These are phyloP conservation scores for Talaromyces ruber DNA, from an alignment of 495 filamentous ascomycete species.

Conservation along the genomic window DNA sequence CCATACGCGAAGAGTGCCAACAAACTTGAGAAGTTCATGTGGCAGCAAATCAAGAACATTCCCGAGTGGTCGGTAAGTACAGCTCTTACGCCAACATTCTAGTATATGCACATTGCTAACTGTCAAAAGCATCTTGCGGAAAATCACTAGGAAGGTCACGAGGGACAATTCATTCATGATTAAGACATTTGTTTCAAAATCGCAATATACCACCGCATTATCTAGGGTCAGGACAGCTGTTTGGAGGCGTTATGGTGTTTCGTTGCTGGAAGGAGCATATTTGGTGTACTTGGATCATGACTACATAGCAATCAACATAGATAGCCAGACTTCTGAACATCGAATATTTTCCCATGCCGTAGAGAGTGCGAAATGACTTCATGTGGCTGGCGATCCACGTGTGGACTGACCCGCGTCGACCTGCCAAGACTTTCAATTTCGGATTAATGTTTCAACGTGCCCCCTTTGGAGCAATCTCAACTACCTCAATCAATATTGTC, in stretches of 20 bases:
- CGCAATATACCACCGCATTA: neutral
- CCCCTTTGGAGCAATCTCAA: conserved; percentile 6
- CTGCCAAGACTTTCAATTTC: conserved; percentile 3
- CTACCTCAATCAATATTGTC: neutral
- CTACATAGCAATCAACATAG: neutral
- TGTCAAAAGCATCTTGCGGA: conserved; percentile 39
- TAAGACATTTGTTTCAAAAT: conserved; percentile 1
- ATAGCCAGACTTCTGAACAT: too few species aligned
- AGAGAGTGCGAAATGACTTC: neutral
- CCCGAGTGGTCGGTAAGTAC: conserved; percentile 86
- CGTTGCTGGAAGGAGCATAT: neutral
- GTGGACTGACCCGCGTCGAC: neutral
- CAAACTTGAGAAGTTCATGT: conserved; percentile 96
- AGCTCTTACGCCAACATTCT: neutral
- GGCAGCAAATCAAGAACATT: conserved; percentile 80
- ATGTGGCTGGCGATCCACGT: conserved; percentile 5
- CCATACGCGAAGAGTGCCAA: conserved; percentile 93
- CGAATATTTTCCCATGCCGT: too few species aligned
- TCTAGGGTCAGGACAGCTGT: neutral
- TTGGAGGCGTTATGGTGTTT: neutral
- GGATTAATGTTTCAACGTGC: conserved; percentile 4
- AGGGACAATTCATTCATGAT: neutral
- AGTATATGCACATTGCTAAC: neutral
- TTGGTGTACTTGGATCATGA: neutral
- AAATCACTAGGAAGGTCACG: conserved; percentile 21